Percentiles rank a stretch among this genome's conserved stretches.
These are phyloP conservation scores for Pseudogymnoascus destructans DNA, from an alignment of 2,329 filamentous ascomycete genomes.

Conservation along the genomic window DNA sequence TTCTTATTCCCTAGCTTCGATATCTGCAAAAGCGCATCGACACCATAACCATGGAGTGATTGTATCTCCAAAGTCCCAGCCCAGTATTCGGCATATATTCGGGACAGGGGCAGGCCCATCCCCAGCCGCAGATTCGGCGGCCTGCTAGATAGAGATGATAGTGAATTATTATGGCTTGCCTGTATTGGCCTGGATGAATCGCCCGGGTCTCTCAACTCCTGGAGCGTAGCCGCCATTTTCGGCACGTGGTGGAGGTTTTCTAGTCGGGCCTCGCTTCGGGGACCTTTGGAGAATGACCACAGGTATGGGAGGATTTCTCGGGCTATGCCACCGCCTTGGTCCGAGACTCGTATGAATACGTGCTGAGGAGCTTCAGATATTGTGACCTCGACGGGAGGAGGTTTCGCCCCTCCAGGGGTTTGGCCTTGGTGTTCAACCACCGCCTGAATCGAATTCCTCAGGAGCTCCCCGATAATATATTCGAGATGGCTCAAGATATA, in stretches of 20 bases:
- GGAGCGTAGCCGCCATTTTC: slow-evolving; percentile 82
- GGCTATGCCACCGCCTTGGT: slow-evolving; percentile 85
- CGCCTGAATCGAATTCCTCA: slow-evolving; percentile 90
- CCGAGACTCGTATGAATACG: slow-evolving; percentile 90
- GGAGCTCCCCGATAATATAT: slow-evolving; percentile 90
- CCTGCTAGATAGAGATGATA: slow-evolving; percentile 67
- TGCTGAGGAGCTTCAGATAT: slow-evolving; percentile 91
- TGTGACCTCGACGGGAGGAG: slow-evolving; percentile 82
- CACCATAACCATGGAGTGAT: slow-evolving; percentile 87
- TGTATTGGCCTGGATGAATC: slow-evolving; percentile 24
- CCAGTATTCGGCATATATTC: slow-evolving; percentile 97
- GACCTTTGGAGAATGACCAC: slow-evolving; percentile 95
- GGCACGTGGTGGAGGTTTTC: slow-evolving; percentile 78
- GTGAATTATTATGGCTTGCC: slow-evolving; percentile 34
- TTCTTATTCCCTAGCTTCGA: slow-evolving; percentile 97
- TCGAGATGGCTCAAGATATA: slow-evolving; percentile 94
- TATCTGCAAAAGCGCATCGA: slow-evolving; percentile 91
- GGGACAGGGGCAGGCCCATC: slow-evolving; percentile 85
- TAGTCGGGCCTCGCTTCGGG: slow-evolving; percentile 62
- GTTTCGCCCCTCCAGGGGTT: slow-evolving; percentile 28
- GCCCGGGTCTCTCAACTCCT: slow-evolving; percentile 50
- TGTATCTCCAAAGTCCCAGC: slow-evolving; percentile 83
- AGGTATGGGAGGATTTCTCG: slow-evolving; percentile 74
- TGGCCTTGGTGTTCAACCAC: slow-evolving; percentile 61
- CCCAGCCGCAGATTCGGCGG: slow-evolving; percentile 79